Evolutionary conservation across 345 rosid genomes (phyloP).

Genomic region (Euphorbia tirucalli): DNA sequence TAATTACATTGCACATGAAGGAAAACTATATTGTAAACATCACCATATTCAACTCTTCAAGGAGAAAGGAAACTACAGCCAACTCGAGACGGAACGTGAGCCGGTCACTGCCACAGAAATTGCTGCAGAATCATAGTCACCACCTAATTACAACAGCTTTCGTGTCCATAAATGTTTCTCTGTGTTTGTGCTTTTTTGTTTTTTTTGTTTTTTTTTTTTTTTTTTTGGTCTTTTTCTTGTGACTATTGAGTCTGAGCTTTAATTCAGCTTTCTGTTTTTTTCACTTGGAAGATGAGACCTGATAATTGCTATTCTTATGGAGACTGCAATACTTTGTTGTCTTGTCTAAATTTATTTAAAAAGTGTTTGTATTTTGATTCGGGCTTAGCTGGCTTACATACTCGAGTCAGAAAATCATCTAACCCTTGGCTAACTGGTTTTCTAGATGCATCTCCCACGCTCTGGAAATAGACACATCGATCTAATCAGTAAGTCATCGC

Average conservation of each 20-base stretch:
- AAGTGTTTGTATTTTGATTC: too few species aligned
- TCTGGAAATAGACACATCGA: too few species aligned
- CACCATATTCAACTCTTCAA: conserved; percentile 63
- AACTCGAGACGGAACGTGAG: conserved; percentile 44
- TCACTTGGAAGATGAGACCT: background rate
- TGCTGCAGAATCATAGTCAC: conserved; percentile 29
- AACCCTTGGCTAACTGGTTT: too few species aligned
- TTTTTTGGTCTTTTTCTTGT: too few species aligned
- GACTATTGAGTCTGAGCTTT: background rate
- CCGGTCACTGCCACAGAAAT: conserved; percentile 24
- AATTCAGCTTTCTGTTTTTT: background rate
- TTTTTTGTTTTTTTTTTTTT: background rate
- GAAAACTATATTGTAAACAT: conserved; percentile 68
- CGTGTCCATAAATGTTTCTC: background rate
- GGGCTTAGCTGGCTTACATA: too few species aligned
- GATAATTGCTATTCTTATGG: conserved; percentile 1
- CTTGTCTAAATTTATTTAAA: background rate
- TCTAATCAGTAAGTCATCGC: too few species aligned
- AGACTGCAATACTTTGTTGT: background rate
- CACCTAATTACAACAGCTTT: too few species aligned
- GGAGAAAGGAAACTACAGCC: conserved; percentile 67
- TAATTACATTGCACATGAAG: conserved; percentile 61
- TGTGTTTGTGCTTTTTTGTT: background rate
- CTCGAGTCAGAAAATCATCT: too few species aligned
- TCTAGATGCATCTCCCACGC: too few species aligned